Evolutionary conservation across 2,329 filamentous ascomycete species (phyloP), one percentile per base, ranked within the genome.

Genomic region (Rhynchosporium agropyri): DNA sequence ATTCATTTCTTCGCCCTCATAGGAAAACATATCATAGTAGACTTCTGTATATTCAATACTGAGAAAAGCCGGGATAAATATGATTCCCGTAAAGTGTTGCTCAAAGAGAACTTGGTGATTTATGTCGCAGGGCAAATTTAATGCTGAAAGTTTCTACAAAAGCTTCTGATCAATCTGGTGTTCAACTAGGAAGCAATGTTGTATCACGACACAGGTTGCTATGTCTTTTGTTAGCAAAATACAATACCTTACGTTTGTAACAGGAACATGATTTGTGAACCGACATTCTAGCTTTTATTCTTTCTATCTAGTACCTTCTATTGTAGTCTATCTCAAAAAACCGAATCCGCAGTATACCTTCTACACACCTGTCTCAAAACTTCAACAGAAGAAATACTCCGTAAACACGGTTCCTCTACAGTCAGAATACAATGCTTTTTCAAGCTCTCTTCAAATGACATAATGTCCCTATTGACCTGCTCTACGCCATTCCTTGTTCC

Each of bases 341-440:
- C 51, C 26, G 33, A 42, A 54, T 33, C 51, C 26, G 51, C 51
- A 54, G 51, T 29, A 54, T 36, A 42, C 10, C n/a, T 38, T 42
- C 15, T 28, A 1, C 4, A 8, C 12, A 1, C 51, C n/a, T 28
- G 6, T 12, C 36, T 33, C 2, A 54, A 40, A 2, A 26, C 3
- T 12, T 6, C 26, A n/a, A 38, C 40, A 40, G n/a, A 54, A 28
- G 13, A 53, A 6, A 10, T 20, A 28, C 1, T n/a, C 50, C 28
- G 28, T 31, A 12, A 4, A 28, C 9, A 6, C 9, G 33, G 9
- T 5, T 10, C 33, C 9, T 36, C 33, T 10, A 13, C 51, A 54
- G 26, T 46, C 33, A 54, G 13, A 38, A 40, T 54, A 42, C 20
- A 54, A 13, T 53, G n/a, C 10, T 3, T 20, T 0, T 10, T 40